A percentile compares a stretch with the other conserved stretches of the same genome.
phyloP scores from a whole-genome alignment of 2,329 filamentous ascomycete genomes.

The Alternaria sp. region DNA sequence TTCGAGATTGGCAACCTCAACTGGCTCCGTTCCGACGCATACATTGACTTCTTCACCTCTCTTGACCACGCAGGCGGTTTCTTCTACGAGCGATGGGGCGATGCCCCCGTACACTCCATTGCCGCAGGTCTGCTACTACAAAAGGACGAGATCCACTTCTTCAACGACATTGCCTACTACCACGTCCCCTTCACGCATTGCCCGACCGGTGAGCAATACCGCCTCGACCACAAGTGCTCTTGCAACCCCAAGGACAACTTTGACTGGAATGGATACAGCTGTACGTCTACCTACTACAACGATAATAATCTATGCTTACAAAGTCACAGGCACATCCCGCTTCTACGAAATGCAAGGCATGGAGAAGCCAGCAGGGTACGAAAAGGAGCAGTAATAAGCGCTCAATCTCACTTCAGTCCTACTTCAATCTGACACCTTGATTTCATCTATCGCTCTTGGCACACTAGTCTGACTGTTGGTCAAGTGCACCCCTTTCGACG shows the following conservation, averaged over 20 bases:
- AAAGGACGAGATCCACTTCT: slow-evolving; percentile 97
- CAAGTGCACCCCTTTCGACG: slow-evolving; percentile 40
- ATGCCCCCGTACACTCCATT: slow-evolving; percentile 98
- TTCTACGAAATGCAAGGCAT: slow-evolving; percentile 86
- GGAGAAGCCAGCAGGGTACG: slow-evolving; percentile 84
- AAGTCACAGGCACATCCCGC: slow-evolving; percentile 78
- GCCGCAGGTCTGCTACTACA: slow-evolving; percentile 85
- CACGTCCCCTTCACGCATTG: slow-evolving; percentile 98
- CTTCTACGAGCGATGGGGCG: slow-evolving; percentile 99
- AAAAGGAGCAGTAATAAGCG: slow-evolving; percentile 67
- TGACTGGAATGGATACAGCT: slow-evolving; percentile 99
- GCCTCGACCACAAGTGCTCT: slow-evolving; percentile 86
- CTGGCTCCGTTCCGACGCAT: slow-evolving; percentile 89
- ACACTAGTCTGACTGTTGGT: slow-evolving; percentile 34
- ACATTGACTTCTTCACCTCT: slow-evolving; percentile 87
- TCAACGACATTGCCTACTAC: slow-evolving; percentile 98
- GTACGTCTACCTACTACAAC: slow-evolving; percentile 63
- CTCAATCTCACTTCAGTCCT: slow-evolving; percentile 21
- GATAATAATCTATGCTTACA: slow-evolving; percentile 17
- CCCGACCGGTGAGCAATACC: slow-evolving; percentile 85
- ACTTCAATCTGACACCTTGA: slow-evolving; percentile 9
- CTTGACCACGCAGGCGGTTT: slow-evolving; percentile 93
- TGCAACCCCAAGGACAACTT: slow-evolving; percentile 98
- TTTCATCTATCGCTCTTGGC: slow-evolving; percentile 5
- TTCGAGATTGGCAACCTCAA: slow-evolving; percentile 95